Evolutionary conservation across 108 stramenopile species (phyloP), one percentile per base, ranked within the genome.

Genomic region (Conticribra weissflogii): DNA sequence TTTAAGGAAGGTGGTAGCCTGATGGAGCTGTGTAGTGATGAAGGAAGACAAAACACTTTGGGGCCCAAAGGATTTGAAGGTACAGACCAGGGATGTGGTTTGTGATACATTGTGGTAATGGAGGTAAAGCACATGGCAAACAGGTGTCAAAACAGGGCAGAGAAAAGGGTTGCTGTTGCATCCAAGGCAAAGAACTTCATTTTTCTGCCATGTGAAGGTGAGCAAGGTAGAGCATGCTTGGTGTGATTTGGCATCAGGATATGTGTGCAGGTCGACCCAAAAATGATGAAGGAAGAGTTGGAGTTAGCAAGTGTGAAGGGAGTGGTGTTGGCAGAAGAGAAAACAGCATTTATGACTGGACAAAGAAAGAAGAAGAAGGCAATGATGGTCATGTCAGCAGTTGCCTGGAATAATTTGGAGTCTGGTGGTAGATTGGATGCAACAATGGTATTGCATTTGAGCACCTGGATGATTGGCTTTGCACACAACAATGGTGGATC

Each of bases 351-450:
- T 41, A 66, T 65, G 16, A 45, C 68, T 0, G 67, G 68, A 1
- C 60, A 46, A n/a, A 69, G 74, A 48, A 83, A 68, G 52, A 58
- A 83, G 71, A 82, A 86, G 74, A 83, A 84, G 36, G 36, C 36
- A 12, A 41, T 41, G 36, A 41, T 41, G 36, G 12, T 41, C 36
- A 41, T 41, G 12, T 41, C 36, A 41, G 36, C 36, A 9, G 5
- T 12, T 5, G 36, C 36, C 8, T 12, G 36, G 36, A 41, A 12
- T 5, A 41, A 41, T 9, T 41, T 5, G 5, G 36, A 5, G 36
- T 41, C 36, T 9, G 36, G 8, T 5, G 36, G 36, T 5, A 41
- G 36, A 12, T 41, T 5, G 5, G 5, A 12, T 12, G 36, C 36
- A 41, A 41, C 12, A 12, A 41, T 9, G 5, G 36, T 12, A 41